phyloP scores from a whole-genome alignment of 1,284 basidiomycete species.

The Pseudozyma hubeiensis region DNA sequence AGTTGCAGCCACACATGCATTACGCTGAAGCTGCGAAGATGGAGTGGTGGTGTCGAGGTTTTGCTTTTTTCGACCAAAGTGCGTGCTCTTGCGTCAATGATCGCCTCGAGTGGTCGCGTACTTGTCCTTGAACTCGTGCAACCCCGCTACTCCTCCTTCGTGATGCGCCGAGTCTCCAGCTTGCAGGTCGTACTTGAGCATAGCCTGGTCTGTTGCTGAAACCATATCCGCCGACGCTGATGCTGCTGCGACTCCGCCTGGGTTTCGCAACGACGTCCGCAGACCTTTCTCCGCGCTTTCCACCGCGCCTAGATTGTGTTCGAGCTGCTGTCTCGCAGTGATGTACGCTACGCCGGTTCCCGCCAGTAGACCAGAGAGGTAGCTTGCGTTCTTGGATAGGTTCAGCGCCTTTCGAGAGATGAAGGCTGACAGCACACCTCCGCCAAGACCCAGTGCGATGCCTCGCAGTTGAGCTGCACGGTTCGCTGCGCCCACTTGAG shows the following conservation, averaged over 20 bases:
- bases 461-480: conserved; percentile 39
- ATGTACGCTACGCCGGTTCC: conserved; percentile 53
- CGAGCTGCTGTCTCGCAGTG: conserved; percentile 41
- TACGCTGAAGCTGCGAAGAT: no score
- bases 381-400: conserved; percentile 36
- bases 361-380: conserved; percentile 43
- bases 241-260: neutral
- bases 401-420: conserved; percentile 40
- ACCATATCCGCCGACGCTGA: neutral
- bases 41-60: no score
- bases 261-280: conserved; percentile 5
- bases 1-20: no score
- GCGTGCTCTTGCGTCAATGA: conserved; percentile 16
- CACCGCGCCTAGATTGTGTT: conserved; percentile 35
- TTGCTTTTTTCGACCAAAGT: neutral
- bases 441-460: conserved; percentile 38
- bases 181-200: conserved; percentile 48
- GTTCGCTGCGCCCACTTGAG: conserved; percentile 40
- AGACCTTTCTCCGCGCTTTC: conserved; percentile 35
- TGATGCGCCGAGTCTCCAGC: conserved; percentile 11
- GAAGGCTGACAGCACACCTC: conserved; percentile 42
- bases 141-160: conserved; percentile 39
- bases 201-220: conserved; percentile 37
- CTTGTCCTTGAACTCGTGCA: conserved; percentile 42
- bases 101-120: conserved; percentile 42